Percentiles rank a stretch among this genome's conserved stretches.
Conservation (phyloP, 768 basidiomycete species). For the Boletus subparvulus region DNA sequence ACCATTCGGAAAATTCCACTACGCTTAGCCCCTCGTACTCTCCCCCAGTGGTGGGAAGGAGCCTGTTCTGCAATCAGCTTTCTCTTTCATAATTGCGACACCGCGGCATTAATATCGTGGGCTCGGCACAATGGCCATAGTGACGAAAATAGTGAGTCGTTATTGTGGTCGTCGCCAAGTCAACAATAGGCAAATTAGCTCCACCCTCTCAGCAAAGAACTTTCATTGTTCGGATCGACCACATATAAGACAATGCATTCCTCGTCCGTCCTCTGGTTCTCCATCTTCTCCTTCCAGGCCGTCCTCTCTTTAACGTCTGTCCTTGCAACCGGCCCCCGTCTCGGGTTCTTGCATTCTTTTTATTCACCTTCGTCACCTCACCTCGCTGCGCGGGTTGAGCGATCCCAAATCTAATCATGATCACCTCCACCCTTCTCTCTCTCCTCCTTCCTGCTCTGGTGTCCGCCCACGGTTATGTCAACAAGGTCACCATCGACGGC, state of each 20-base stretch:
- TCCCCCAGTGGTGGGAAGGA: too few relatives aligned
- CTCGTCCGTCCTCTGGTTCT: not conserved
- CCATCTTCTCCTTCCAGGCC: not conserved
- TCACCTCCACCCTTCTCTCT: constrained; percentile 11
- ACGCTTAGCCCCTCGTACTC: too few relatives aligned
- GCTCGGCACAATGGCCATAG: too few relatives aligned
- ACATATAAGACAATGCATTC: not conserved
- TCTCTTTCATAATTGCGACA: too few relatives aligned
- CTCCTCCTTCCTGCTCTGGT: constrained; percentile 26
- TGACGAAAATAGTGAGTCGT: too few relatives aligned
- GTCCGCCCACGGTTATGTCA: constrained; percentile 30
- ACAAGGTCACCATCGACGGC: constrained; percentile 30
- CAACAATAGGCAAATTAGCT: not conserved
- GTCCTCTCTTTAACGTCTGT: not conserved
- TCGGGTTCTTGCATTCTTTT: constrained; percentile 1
- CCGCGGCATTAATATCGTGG: too few relatives aligned
- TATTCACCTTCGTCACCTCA: not conserved
- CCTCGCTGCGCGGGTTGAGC: constrained; percentile 25
- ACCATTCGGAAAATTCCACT: too few relatives aligned
- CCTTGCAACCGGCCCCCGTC: not conserved
- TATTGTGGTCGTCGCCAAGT: not conserved
- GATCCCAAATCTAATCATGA: constrained; percentile 9
- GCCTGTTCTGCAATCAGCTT: too few relatives aligned
- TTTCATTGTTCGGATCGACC: not conserved
- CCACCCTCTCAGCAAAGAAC: too few relatives aligned